These are phyloP conservation scores for Verticillium dahliae DNA, from an alignment of 2,329 filamentous ascomycete genomes.

Conservation along the genomic window DNA sequence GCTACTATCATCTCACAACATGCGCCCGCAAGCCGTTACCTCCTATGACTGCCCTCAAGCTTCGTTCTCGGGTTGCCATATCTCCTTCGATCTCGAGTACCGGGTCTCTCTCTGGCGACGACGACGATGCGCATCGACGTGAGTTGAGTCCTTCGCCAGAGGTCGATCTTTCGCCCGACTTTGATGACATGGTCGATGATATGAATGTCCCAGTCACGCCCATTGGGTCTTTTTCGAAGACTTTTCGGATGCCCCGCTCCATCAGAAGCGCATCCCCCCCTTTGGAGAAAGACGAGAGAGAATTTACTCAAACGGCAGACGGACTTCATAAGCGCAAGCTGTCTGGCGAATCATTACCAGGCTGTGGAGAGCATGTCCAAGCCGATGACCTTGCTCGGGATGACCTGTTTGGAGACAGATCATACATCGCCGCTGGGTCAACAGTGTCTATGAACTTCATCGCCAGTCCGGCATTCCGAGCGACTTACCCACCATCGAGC, in stretches of 20 bases:
- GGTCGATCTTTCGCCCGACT: conserved; percentile 83
- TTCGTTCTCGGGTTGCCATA: conserved; percentile 51
- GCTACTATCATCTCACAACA: conserved; percentile 95
- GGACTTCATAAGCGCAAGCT: conserved; percentile 66
- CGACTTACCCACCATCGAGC: conserved; percentile 20
- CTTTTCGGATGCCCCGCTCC: conserved; percentile 29
- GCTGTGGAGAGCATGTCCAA: conserved; percentile 24
- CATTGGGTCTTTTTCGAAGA: conserved; percentile 55
- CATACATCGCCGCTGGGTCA: conserved; percentile 14
- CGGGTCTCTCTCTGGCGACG: conserved; percentile 44
- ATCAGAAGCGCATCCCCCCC: conserved; percentile 74
- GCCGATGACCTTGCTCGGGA: conserved; percentile 39
- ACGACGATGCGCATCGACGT: conserved; percentile 60
- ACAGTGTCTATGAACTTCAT: conserved; percentile 34
- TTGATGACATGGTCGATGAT: conserved; percentile 66
- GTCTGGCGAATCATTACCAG: conserved; percentile 32
- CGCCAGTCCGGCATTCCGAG: conserved; percentile 50
- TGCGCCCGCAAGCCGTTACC: conserved; percentile 69
- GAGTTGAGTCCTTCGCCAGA: conserved; percentile 87
- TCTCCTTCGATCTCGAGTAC: conserved; percentile 77
- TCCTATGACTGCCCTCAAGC: conserved; percentile 38
- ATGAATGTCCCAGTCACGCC: conserved; percentile 53
- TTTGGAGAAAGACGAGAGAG: conserved; percentile 88
- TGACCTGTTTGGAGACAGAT: conserved; percentile 47
- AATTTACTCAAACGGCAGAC: conserved; percentile 93